Conservation (phyloP, 2,329 filamentous ascomycete species). For the Triangularia setosa region DNA sequence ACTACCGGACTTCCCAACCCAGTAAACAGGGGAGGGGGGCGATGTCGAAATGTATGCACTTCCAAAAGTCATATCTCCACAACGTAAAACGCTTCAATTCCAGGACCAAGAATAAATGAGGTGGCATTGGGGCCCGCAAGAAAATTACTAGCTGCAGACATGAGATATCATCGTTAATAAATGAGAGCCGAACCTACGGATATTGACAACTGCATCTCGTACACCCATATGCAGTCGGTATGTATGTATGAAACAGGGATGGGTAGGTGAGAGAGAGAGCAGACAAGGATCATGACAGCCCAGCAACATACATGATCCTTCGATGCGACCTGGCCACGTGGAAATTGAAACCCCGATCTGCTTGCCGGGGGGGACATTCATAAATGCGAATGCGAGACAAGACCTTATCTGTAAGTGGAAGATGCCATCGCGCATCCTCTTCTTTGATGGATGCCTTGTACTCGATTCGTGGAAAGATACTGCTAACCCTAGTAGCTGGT, state of each 20-base stretch:
- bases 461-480: neutral
- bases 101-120: neutral
- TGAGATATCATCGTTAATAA: neutral
- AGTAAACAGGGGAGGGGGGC: neutral
- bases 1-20: neutral
- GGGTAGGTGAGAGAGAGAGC: neutral
- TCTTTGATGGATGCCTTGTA: neutral
- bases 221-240: neutral
- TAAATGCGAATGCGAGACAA: neutral
- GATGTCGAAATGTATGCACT: neutral
- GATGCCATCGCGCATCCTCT: neutral
- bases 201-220: neutral
- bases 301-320: neutral
- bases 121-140: neutral
- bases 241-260: neutral
- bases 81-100: neutral
- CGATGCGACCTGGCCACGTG: slow-evolving; percentile 2
- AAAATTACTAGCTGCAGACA: neutral
- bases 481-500: neutral
- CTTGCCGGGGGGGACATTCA: neutral
- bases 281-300: neutral
- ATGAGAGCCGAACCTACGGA: neutral
- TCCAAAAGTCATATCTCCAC: neutral
- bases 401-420: neutral
- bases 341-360: neutral